Evolutionary conservation across 2,329 filamentous ascomycete genomes (phyloP).

Genomic region (Paecilomyces sp.): DNA sequence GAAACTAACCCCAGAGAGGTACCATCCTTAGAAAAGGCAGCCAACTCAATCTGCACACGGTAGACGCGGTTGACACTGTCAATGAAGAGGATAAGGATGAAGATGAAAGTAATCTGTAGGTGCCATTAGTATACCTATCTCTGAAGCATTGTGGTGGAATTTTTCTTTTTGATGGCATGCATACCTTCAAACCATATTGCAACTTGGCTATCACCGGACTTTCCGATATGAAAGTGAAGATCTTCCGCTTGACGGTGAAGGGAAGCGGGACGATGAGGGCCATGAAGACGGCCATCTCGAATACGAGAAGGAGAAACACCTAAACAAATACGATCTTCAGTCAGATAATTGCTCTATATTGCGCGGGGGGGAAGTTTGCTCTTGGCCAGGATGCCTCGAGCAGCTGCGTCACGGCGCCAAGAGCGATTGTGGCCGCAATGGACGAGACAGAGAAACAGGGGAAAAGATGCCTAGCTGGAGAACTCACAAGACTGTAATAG

Average conservation of each 20-base stretch:
- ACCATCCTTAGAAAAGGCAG: conserved; percentile 59
- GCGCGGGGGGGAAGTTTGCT: not conserved
- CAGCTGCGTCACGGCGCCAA: not conserved
- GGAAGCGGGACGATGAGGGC: conserved; percentile 68
- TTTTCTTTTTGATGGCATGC: conserved; percentile 5
- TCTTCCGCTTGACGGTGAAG: conserved; percentile 73
- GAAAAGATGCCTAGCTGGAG: not conserved
- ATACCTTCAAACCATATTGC: conserved; percentile 89
- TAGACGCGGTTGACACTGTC: conserved; percentile 96
- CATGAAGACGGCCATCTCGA: conserved; percentile 45
- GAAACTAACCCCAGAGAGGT: conserved; percentile 44
- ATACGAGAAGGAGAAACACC: conserved; percentile 44
- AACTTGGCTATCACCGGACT: conserved; percentile 79
- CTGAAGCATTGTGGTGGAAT: not conserved
- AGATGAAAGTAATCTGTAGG: conserved; percentile 84
- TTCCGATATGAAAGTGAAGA: conserved; percentile 95
- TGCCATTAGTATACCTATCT: conserved; percentile 6
- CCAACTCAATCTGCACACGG: conserved; percentile 85
- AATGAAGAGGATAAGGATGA: conserved; percentile 95
- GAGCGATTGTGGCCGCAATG: not conserved
- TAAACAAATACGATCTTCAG: conserved; percentile 15
- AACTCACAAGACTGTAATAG: conserved; percentile 60
- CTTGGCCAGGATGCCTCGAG: not conserved
- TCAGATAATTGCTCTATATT: not conserved
- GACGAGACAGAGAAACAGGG: not conserved